These are phyloP conservation scores for Trifolium pratense DNA, from an alignment of 306 rosid genomes.

Conservation along the genomic window DNA sequence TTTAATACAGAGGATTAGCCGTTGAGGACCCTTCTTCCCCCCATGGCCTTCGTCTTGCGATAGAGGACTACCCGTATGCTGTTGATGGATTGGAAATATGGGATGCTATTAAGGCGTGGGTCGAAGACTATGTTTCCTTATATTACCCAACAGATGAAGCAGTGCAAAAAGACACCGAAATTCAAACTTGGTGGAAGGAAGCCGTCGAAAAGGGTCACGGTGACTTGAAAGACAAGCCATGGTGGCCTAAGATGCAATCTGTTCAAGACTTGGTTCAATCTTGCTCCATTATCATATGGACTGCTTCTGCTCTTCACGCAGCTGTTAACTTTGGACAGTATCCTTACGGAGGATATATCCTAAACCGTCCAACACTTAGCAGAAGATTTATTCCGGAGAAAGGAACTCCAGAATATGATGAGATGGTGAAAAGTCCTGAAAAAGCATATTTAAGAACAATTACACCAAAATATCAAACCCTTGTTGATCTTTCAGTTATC, in stretches of 20 bases:
- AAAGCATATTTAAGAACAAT: constrained; percentile 63
- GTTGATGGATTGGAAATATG: constrained; percentile 71
- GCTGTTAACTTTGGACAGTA: constrained; percentile 75
- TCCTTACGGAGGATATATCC: constrained; percentile 73
- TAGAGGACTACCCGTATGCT: constrained; percentile 74
- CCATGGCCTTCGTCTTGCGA: constrained; percentile 60
- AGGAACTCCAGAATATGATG: constrained; percentile 62
- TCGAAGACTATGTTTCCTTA: constrained; percentile 52
- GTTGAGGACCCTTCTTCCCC: constrained; percentile 56
- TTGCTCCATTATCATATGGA: constrained; percentile 65
- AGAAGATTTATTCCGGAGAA: constrained; percentile 58
- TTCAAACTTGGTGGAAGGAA: constrained; percentile 82
- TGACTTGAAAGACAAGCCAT: constrained; percentile 58
- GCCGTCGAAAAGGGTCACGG: constrained; percentile 62
- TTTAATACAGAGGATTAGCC: constrained; percentile 64
- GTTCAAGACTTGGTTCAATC: constrained; percentile 47
- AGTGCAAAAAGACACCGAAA: constrained; percentile 55
- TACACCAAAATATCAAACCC: constrained; percentile 60
- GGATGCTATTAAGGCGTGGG: constrained; percentile 70
- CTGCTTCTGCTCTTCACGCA: constrained; percentile 75
- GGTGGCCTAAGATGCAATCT: constrained; percentile 74
- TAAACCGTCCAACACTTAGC: constrained; percentile 71
- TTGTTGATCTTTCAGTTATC: constrained; percentile 64
- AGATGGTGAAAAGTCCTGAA: constrained; percentile 52
- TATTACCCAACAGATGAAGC: constrained; percentile 53